phyloP scores from a whole-genome alignment of 129 eudicot genomes.

The Tanacetum coccineum region DNA sequence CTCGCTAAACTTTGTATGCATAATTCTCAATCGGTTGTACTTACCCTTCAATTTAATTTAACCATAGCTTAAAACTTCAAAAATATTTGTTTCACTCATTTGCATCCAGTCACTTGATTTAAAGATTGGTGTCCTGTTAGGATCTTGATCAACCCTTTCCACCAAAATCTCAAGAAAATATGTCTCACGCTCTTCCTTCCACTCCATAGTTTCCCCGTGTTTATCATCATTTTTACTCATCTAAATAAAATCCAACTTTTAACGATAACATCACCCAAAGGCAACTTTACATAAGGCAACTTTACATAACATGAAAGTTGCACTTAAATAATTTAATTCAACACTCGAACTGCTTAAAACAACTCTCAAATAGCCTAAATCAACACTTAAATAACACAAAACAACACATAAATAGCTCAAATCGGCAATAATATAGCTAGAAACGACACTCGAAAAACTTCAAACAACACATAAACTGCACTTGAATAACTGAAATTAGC shows the following conservation, averaged over 20 bases:
- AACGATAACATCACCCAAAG: no score
- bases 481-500: no score
- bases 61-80: slow-evolving; percentile 1
- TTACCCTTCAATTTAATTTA: not conserved
- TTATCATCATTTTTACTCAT: not conserved
- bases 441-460: no score
- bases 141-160: not conserved
- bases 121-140: not conserved
- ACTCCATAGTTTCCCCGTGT: slow-evolving; percentile 2
- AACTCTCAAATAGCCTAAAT: no score
- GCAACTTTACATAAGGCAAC: no score
- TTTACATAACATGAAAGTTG: no score
- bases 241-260: not conserved
- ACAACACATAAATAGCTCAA: no score
- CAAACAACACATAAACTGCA: no score
- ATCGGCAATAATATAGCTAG: no score
- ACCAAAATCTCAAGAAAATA: not conserved
- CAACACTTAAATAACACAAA: no score
- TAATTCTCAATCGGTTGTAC: not conserved
- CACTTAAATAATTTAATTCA: no score
- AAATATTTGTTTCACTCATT: slow-evolving; percentile 7
- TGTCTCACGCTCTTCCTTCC: not conserved
- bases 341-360: no score
- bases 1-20: not conserved
- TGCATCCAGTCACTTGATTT: not conserved